Evolutionary conservation across 306 rosid genomes (phyloP), one percentile per base, ranked within the genome.

Genomic region (Casuarina cunninghamiana): DNA sequence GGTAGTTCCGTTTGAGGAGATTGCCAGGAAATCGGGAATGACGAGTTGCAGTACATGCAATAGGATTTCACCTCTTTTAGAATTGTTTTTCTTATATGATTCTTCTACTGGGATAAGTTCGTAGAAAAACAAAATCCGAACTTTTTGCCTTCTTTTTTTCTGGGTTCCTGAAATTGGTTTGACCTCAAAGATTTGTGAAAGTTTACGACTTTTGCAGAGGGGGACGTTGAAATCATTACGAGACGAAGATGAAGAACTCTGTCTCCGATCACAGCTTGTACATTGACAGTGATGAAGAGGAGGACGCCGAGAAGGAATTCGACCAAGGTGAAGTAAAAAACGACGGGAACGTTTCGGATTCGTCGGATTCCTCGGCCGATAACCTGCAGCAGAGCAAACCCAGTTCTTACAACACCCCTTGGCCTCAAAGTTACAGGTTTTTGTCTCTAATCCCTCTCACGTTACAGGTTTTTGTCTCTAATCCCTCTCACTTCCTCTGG

Each of bases 401-500:
- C 51, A 82, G 94, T 73, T 93, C 99, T 61, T 86, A 84, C 81
- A 89, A 83, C 74, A 85, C 89, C 60, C 74, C 93, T 41, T 96
- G 99, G 99, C 99, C 99, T 75, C 97, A 93, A 78, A 93, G 98
- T 91, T 96, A 92, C 92, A 92, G 97, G 98, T 94, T 65, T 75
- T 39, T 66, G 49, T 61, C 46, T 68, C 66, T 8, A 21, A 57
- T 57, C 63, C 53, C 54, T 78, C 46, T 63, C 0, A 44, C 69
- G 98, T 91, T 96, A 92, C 92, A 92, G 97, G 98, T 94, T 65
- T 75, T 39, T 66, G 49, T 61, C 46, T 68, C 66, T 8, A 21
- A 57, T 57, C 63, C 53, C 54, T 78, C 46, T 63, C 0, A 44
- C 69, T 54, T 60, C 51, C 58, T 55, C 54, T 73, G 12, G 38